phyloP scores from a whole-genome alignment of 257 asterid species.

The Thymus mandschuricus region DNA sequence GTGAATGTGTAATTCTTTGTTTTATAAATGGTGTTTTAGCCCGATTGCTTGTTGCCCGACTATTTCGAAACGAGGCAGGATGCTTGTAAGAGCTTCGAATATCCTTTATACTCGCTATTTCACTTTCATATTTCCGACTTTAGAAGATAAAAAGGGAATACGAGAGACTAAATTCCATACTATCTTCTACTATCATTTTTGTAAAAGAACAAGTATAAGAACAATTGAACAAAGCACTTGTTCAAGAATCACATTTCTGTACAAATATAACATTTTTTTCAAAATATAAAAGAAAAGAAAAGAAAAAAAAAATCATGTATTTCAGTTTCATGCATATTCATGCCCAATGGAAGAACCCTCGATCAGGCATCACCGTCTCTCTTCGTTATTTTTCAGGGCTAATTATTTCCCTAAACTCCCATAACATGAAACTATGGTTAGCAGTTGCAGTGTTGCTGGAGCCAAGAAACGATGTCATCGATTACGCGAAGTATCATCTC shows the following conservation, averaged over 20 bases:
- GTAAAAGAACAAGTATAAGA: not conserved
- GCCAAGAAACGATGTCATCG: conserved; percentile 64
- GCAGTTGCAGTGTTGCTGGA: conserved; percentile 53
- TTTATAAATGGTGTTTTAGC: no score
- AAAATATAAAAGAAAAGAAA: not conserved
- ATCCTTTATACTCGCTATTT: no score
- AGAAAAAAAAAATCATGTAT: not conserved
- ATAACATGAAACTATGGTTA: not conserved
- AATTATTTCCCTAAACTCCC: not conserved
- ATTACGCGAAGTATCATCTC: conserved; percentile 50
- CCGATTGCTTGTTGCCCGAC: no score
- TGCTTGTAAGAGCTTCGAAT: no score
- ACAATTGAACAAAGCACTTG: not conserved
- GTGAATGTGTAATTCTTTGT: no score
- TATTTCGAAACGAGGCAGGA: no score
- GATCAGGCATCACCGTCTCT: conserved; percentile 2
- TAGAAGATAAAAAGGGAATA: no score
- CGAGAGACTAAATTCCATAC: no score
- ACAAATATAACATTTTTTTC: not conserved
- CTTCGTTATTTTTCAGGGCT: no score
- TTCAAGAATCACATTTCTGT: not conserved
- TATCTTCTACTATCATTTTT: no score
- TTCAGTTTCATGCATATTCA: not conserved
- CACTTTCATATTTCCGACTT: no score
- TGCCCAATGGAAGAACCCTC: not conserved